These are phyloP conservation scores for Drosera capensis DNA, from an alignment of 148 eudicot genomes.

Conservation along the genomic window DNA sequence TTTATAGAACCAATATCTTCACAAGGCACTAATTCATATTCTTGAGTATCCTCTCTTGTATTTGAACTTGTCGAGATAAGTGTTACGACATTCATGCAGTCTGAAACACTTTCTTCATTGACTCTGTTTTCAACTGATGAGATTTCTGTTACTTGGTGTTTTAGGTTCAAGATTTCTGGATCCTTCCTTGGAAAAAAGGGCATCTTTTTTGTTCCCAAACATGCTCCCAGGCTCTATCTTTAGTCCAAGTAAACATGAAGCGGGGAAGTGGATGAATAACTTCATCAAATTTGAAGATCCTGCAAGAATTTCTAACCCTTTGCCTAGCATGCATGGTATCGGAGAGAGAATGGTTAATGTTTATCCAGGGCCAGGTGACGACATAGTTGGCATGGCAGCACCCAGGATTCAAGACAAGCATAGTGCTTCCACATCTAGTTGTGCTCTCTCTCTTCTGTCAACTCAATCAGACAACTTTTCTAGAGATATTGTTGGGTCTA, in stretches of 20 bases:
- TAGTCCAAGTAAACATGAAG: slow-evolving; percentile 13
- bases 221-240: slow-evolving; percentile 12
- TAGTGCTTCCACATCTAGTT: slow-evolving; percentile 19
- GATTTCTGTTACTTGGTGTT: background rate
- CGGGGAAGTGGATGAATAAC: slow-evolving; percentile 6
- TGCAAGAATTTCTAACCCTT: background rate
- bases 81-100: background rate
- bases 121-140: background rate
- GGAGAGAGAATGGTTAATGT: background rate
- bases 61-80: no score
- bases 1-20: no score
- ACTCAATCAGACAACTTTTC: slow-evolving; percentile 26
- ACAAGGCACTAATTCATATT: no score
- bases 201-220: slow-evolving; percentile 37
- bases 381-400: background rate
- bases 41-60: no score
- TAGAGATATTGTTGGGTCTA: slow-evolving; percentile 8
- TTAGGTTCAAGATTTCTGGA: slow-evolving; percentile 28
- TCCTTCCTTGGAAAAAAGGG: slow-evolving; percentile 8
- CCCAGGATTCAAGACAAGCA: background rate
- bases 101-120: background rate
- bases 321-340: background rate
- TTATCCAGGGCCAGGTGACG: background rate
- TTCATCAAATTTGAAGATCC: slow-evolving; percentile 9
- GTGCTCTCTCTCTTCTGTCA: slow-evolving; percentile 99